Evolutionary conservation across 2,329 filamentous ascomycete genomes (phyloP), one percentile per base, ranked within the genome.

Genomic region (Exophiala oligosperma): DNA sequence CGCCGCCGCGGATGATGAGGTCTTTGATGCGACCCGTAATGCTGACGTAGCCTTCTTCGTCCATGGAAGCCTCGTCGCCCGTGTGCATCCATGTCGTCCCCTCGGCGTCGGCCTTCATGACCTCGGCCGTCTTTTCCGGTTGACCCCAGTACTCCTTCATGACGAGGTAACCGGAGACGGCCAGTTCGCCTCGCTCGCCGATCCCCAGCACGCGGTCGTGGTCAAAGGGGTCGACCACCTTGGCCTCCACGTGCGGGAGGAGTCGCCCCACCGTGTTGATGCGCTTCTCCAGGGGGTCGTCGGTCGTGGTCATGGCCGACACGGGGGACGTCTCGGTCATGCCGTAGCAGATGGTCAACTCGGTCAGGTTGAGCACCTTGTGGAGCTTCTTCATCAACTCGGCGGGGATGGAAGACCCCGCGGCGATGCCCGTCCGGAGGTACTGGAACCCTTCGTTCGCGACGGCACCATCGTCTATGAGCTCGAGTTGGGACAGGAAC

Each of bases 121-220:
- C 91, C 69, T 90, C 88, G 0, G 77, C 77, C 0, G 92, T 97
- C 62, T 80, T 81, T 24, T 72, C 81, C 9, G 82, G 79, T 69
- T 95, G 91, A n/a, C 77, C 83, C 84, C 86, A 97, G 74, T 99
- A 97, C 41, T 88, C 90, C 72, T 90, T 86, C 92, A 96, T 97
- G 35, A 96, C 83, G 2, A 92, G 79, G 69, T 97, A 97, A 0
- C 94, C 94, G 0, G 84, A 82, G 0, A 92, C 86, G 0, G 89
- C 91, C 2, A 97, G 78, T 74, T 97, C 94, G 21, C 94, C 94
- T 17, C 83, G 79, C 65, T 86, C 77, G 14, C 85, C 85, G 1
- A 90, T 71, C 0, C 84, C 82, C 0, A 96, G 68, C 7, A 88
- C 80, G 12, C 74, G 70, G 1, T 70, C 74, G 49, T 81, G 80